Conservation (phyloP, 2,329 filamentous ascomycete genomes). For the Aspergillus sp. region DNA sequence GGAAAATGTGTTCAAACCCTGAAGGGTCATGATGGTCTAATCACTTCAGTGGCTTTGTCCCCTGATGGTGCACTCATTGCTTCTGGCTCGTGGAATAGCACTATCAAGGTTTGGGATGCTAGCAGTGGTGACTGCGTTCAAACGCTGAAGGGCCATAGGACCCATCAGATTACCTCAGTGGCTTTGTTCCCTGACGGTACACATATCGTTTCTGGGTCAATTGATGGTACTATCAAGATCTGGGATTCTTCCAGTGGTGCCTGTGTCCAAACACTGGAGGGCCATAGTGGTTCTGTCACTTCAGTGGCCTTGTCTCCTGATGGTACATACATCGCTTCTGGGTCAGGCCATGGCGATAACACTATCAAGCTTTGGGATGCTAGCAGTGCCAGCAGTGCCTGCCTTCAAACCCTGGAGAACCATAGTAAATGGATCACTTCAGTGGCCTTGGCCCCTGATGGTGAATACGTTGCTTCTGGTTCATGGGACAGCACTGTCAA, state of each 20-base stretch:
- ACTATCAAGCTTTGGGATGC: constrained; percentile 34
- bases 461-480: constrained; percentile 14
- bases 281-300: constrained; percentile 6
- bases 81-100: background rate
- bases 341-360: constrained; percentile 9
- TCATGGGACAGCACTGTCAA: constrained; percentile 15
- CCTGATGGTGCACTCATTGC: no score
- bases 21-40: background rate
- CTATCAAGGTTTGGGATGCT: no score
- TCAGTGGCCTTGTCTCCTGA: constrained; percentile 7
- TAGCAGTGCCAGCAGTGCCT: background rate
- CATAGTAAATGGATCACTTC: constrained; percentile 4
- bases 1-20: constrained; percentile 4
- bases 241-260: background rate
- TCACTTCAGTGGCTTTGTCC: background rate
- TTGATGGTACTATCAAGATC: background rate
- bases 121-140: no score
- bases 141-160: constrained; percentile 7
- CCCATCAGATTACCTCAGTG: constrained; percentile 2
- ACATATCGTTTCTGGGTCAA: background rate
- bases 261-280: constrained; percentile 3
- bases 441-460: constrained; percentile 19
- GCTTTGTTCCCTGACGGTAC: background rate
- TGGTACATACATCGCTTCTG: constrained; percentile 10
- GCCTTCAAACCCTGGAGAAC: constrained; percentile 6